Conservation (phyloP, 169 alveolate genomes). For the Babesia sp. region DNA sequence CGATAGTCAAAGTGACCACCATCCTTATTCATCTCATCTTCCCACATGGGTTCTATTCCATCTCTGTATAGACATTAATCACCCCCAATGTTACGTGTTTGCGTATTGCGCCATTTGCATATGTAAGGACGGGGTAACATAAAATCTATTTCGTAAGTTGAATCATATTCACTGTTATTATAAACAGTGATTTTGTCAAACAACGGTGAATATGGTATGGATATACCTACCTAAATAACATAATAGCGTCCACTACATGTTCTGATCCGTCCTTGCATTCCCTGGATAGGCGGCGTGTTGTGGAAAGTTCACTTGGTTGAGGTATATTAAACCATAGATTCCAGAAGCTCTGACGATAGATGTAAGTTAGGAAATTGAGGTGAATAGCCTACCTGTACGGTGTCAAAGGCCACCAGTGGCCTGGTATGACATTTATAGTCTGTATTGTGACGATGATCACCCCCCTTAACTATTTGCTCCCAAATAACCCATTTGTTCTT, state of each 20-base stretch:
- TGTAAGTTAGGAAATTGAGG: background rate
- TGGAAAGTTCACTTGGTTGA: constrained; percentile 77
- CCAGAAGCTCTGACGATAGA: constrained; percentile 64
- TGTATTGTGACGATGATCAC: constrained; percentile 69
- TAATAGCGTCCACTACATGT: constrained; percentile 77
- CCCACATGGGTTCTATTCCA: constrained; percentile 86
- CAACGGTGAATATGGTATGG: no score
- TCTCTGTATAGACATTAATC: constrained; percentile 70
- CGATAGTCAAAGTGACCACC: constrained; percentile 85
- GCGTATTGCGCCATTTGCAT: no score
- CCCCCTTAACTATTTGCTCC: constrained; percentile 78
- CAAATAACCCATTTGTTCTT: constrained; percentile 84
- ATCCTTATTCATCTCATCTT: constrained; percentile 79
- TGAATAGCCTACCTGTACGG: constrained; percentile 70
- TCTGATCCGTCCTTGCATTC: constrained; percentile 72
- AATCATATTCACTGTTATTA: no score
- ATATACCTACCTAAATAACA: constrained; percentile 64
- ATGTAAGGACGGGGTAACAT: background rate
- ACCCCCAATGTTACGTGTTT: no score
- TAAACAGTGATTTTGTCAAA: no score
- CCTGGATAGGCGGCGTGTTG: constrained; percentile 67
- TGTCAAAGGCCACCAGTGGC: constrained; percentile 82
- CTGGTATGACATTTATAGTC: constrained; percentile 83
- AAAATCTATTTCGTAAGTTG: no score
- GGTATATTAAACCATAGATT: constrained; percentile 79